These are phyloP conservation scores for Umbelopsis ramanniana DNA, from an alignment of 192 early-diverging fungal species.

Conservation along the genomic window DNA sequence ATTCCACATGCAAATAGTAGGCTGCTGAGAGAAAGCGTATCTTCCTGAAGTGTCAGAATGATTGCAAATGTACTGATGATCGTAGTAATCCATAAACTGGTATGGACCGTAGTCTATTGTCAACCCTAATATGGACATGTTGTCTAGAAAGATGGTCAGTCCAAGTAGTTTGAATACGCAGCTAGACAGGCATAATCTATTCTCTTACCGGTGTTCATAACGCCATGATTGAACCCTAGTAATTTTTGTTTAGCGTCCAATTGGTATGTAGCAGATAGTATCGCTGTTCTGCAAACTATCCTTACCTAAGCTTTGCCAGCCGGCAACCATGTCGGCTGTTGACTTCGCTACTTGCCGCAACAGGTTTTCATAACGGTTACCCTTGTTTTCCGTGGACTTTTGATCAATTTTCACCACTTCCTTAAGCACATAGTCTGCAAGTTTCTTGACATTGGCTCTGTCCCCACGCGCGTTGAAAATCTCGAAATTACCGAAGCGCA, in stretches of 20 bases:
- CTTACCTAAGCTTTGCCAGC: slow-evolving; percentile 74
- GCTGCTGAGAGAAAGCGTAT: slow-evolving; percentile 73
- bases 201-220: slow-evolving; percentile 77
- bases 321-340: slow-evolving; percentile 77
- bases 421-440: slow-evolving; percentile 77
- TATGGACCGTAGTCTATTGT: slow-evolving; percentile 92
- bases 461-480: slow-evolving; percentile 75
- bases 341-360: slow-evolving; percentile 57
- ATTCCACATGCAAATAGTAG: slow-evolving; percentile 83
- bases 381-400: slow-evolving; percentile 19
- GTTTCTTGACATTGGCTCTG: slow-evolving; percentile 44
- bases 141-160: slow-evolving; percentile 52
- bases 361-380: slow-evolving; percentile 63
- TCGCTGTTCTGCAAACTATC: not conserved
- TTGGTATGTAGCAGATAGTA: not conserved
- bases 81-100: slow-evolving; percentile 83
- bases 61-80: slow-evolving; percentile 81
- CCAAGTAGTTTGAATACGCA: not conserved
- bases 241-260: not conserved
- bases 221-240: slow-evolving; percentile 78
- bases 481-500: slow-evolving; percentile 91
- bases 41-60: slow-evolving; percentile 77
- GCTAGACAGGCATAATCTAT: not conserved
- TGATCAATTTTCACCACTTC: slow-evolving; percentile 54
- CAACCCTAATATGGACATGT: slow-evolving; percentile 80